Conservation (phyloP, 768 basidiomycete genomes). For the Boletus insuetus region DNA sequence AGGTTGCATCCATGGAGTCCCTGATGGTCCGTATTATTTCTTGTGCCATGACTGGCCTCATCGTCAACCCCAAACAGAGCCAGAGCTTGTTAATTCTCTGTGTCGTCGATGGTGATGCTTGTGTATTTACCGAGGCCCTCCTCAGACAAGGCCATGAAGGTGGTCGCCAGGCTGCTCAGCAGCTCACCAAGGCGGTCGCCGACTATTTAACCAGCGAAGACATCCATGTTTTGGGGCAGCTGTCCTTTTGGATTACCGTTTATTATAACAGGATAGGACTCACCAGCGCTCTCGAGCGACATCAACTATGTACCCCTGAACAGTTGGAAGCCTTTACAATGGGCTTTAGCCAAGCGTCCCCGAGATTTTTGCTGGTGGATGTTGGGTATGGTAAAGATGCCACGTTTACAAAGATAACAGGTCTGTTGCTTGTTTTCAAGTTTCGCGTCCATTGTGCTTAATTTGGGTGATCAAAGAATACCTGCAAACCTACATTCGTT, state of each 20-base stretch:
- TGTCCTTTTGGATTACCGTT: constrained; percentile 75
- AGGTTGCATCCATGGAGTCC: constrained; percentile 57
- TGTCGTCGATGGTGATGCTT: constrained; percentile 70
- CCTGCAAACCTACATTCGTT: constrained; percentile 63
- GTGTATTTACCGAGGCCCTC: constrained; percentile 59
- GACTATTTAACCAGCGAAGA: constrained; percentile 64
- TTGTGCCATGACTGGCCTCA: background rate
- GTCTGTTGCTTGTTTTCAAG: constrained; percentile 33
- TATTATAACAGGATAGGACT: constrained; percentile 65
- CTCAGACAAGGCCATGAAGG: constrained; percentile 64
- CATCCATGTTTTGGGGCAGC: constrained; percentile 55
- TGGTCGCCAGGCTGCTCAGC: constrained; percentile 57
- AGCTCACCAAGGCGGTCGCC: constrained; percentile 65
- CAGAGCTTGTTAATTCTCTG: constrained; percentile 71
- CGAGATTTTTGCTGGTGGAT: constrained; percentile 68
- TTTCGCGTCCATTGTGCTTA: background rate
- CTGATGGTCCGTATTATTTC: constrained; percentile 37
- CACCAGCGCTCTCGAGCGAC: constrained; percentile 46
- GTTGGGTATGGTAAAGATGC: constrained; percentile 62
- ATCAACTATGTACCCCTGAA: constrained; percentile 57
- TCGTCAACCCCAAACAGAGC: constrained; percentile 37
- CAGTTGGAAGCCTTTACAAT: constrained; percentile 69
- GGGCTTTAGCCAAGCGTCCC: constrained; percentile 73
- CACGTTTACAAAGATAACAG: constrained; percentile 67
- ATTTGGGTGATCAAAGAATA: constrained; percentile 47